A percentile compares a stretch with the other conserved stretches of the same genome.
Conservation (phyloP, 2,329 filamentous ascomycete species). For the Ophidiomyces ophidiicola region DNA sequence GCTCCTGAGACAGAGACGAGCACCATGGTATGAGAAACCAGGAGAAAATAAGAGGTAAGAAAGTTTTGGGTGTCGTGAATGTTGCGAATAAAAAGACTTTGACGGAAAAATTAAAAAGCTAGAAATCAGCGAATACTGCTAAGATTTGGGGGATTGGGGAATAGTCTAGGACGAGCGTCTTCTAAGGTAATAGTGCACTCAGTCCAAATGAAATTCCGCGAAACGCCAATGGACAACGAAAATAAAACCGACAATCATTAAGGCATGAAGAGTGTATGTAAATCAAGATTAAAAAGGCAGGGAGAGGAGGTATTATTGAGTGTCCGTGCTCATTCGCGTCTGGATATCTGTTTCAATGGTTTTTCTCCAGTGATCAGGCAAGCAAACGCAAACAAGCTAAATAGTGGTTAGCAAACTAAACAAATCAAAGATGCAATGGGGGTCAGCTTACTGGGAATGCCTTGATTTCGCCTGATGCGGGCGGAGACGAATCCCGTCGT, state of each 20-base stretch:
- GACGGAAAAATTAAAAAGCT: no score
- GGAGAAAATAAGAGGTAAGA: no score
- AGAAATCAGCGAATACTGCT: neutral
- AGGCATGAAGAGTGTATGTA: constrained; percentile 9
- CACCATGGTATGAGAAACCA: no score
- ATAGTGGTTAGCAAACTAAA: constrained; percentile 1
- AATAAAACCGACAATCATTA: constrained; percentile 7
- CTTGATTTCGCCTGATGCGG: constrained; percentile 73
- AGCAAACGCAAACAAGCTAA: constrained; percentile 75
- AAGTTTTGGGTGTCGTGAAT: no score
- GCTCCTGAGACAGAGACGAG: no score
- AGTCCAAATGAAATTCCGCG: neutral
- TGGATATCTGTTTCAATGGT: constrained; percentile 73
- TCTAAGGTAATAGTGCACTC: neutral
- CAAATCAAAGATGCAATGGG: neutral
- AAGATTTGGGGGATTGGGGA: neutral
- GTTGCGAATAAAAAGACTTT: no score
- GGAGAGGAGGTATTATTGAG: neutral
- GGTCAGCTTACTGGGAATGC: constrained; percentile 57
- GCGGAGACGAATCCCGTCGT: constrained; percentile 48
- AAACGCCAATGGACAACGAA: constrained; percentile 6
- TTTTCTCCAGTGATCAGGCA: constrained; percentile 91
- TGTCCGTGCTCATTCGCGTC: constrained; percentile 7
- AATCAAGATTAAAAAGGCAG: neutral
- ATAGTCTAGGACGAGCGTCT: neutral